Conservation (phyloP, 1,284 basidiomycete species). For the Agaricales sp. region DNA sequence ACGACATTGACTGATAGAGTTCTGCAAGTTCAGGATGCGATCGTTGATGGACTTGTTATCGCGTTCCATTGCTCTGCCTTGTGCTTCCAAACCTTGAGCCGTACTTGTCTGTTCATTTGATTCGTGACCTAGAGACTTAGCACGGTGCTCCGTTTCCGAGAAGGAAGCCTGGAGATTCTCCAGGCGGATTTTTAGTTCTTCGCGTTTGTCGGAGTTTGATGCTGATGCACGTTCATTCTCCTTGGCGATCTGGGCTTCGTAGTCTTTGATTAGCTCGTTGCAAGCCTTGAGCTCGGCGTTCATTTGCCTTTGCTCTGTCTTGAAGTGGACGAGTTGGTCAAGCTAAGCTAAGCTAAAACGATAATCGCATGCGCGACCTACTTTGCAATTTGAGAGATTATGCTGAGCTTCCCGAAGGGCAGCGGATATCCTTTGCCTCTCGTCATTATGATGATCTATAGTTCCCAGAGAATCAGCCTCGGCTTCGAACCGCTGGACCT, state of each 20-base stretch:
- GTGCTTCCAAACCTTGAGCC: slow-evolving; percentile 14
- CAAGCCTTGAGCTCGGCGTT: slow-evolving; percentile 27
- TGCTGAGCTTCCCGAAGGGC: slow-evolving; percentile 36
- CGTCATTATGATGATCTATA: slow-evolving; percentile 37
- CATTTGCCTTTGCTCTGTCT: slow-evolving; percentile 41
- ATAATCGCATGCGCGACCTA: slow-evolving; percentile 22
- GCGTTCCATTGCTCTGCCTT: slow-evolving; percentile 24
- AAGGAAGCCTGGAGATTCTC: slow-evolving; percentile 28
- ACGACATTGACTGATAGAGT: slow-evolving; percentile 35
- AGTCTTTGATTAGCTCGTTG: slow-evolving; percentile 35
- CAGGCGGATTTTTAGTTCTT: slow-evolving; percentile 41
- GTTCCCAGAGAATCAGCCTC: slow-evolving; percentile 39
- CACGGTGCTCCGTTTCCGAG: slow-evolving; percentile 17
- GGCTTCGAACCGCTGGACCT: slow-evolving; percentile 37
- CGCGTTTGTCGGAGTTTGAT: slow-evolving; percentile 50
- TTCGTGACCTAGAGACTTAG: neutral
- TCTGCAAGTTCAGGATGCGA: slow-evolving; percentile 31
- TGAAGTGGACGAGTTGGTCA: slow-evolving; percentile 5
- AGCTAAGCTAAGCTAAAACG: neutral
- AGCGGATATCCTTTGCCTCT: slow-evolving; percentile 31
- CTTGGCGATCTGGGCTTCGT: slow-evolving; percentile 41
- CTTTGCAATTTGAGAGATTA: slow-evolving; percentile 34
- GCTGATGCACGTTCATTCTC: slow-evolving; percentile 47
- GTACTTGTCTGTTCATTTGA: neutral
- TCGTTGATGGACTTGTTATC: slow-evolving; percentile 22